Evolutionary conservation across 345 rosid genomes (phyloP), one percentile per base, ranked within the genome.

Genomic region (Mallotus nudiflorus): DNA sequence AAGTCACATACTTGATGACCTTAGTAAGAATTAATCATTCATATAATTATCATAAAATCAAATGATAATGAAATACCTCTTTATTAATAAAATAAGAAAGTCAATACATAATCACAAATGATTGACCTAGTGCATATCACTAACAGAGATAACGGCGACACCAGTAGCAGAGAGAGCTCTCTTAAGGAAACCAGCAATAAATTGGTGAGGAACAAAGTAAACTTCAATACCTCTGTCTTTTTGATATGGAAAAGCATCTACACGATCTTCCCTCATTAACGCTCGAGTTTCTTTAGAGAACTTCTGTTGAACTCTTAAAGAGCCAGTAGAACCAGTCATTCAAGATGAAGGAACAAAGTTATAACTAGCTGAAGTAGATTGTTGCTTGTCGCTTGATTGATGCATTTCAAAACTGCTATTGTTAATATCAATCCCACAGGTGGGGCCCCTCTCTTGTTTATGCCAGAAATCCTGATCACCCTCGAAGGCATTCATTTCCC

Each of bases 391-490:
- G 75, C 86, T 82, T 25, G 75, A 65, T 65, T 76, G 87, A 78
- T 73, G 82, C 72, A 68, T 69, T 72, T 82, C 84, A 62, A 78
- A 82, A 79, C 80, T 78, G 77, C 88, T 87, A 77, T 87, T 82
- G 71, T 88, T 91, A 49, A 82, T 78, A 74, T 86, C 86, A 71
- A 75, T 81, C 56, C 82, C 82, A 74, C 71, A 80, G 69, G 57
- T n/a, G 15, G 78, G 75, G 63, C 75, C 83, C 78, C 81, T 82
- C 45, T 88, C 96, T 71, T 81, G 91, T 65, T 85, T 89, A 25
- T 75, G 81, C 94, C 89, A 89, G 61, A 77, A 73, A 69, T 82
- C 89, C 73, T 79, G 80, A 71, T 92, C 90, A 28, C 62, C 80
- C 74, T 87, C 91, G 44, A 68, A 78, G 20, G 55, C 68, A 73